Evolutionary conservation across 78 protist species (phyloP).

Genomic region (Abeoforma whisleri): DNA sequence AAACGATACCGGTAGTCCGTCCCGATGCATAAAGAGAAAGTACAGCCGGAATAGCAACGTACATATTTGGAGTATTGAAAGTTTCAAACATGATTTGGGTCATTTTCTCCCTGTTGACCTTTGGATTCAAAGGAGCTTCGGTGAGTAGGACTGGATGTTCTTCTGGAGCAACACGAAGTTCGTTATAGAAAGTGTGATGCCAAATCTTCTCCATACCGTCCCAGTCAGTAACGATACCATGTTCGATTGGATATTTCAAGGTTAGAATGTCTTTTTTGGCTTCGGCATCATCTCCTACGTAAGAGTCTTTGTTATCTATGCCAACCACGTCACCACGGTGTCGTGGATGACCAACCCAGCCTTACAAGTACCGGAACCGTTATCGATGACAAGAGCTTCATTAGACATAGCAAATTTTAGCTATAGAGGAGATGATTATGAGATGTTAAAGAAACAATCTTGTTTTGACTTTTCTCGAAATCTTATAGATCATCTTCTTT

Average conservation of each 20-base stretch:
- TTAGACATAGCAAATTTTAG: too few relatives aligned
- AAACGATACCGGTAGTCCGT: constrained; percentile 80
- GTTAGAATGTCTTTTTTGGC: not conserved
- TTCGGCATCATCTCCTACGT: not conserved
- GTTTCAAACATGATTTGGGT: constrained; percentile 87
- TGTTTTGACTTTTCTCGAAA: too few relatives aligned
- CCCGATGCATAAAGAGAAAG: constrained; percentile 55
- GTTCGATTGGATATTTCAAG: constrained; percentile 82
- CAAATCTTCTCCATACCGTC: constrained; percentile 91
- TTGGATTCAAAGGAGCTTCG: constrained; percentile 89
- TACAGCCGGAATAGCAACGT: not conserved
- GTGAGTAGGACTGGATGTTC: constrained; percentile 89
- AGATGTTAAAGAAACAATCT: too few relatives aligned
- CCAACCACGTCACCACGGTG: too few relatives aligned
- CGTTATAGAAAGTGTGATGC: constrained; percentile 87
- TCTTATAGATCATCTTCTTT: too few relatives aligned
- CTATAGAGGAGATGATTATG: too few relatives aligned
- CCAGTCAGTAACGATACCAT: constrained; percentile 94
- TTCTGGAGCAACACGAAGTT: constrained; percentile 81
- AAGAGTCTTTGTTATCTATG: not conserved
- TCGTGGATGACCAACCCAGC: not conserved
- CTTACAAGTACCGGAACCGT: not conserved
- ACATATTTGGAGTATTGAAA: constrained; percentile 68
- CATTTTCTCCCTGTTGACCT: constrained; percentile 83
- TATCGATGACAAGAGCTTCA: not conserved